Percentiles rank a stretch among this genome's conserved stretches.
These are phyloP conservation scores for Coprinellus aureogranulatus DNA, from an alignment of 768 basidiomycete species.

Conservation along the genomic window DNA sequence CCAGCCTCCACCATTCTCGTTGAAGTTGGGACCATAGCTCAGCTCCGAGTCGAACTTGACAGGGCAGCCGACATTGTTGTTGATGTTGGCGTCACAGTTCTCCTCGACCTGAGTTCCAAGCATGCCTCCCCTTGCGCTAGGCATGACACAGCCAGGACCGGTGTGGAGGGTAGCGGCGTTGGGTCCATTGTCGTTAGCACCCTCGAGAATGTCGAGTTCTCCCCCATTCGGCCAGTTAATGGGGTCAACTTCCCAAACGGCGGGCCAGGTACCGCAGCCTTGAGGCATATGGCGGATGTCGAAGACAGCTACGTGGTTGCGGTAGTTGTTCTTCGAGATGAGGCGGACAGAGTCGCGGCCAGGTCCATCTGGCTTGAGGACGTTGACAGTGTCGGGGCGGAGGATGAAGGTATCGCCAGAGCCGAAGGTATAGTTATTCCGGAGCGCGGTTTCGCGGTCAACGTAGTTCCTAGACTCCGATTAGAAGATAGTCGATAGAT, in stretches of 20 bases:
- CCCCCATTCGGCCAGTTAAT: constrained; percentile 49
- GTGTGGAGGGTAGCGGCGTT: constrained; percentile 37
- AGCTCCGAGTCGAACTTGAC: constrained; percentile 30
- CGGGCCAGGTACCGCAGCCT: constrained; percentile 46
- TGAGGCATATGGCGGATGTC: constrained; percentile 38
- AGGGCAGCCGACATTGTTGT: constrained; percentile 26
- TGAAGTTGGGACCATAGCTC: constrained; percentile 60
- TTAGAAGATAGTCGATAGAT: not conserved
- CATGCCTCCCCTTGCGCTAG: constrained; percentile 17
- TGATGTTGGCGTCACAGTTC: constrained; percentile 22
- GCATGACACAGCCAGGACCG: constrained; percentile 29
- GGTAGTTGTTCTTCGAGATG: constrained; percentile 48
- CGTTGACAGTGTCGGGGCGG: constrained; percentile 48
- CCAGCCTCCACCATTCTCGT: constrained; percentile 59
- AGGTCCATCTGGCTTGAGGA: constrained; percentile 42
- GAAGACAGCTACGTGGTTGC: constrained; percentile 53
- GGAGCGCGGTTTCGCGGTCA: constrained; percentile 34
- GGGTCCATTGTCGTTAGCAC: constrained; percentile 39
- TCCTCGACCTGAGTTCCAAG: constrained; percentile 13
- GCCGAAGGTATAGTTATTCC: constrained; percentile 53
- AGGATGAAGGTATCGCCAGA: constrained; percentile 48
- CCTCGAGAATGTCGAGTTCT: constrained; percentile 42
- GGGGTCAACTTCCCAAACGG: constrained; percentile 55
- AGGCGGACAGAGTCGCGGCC: constrained; percentile 60
- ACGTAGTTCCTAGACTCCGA: constrained; percentile 41